Conservation (phyloP, 129 eudicot species). For the Lonicera japonica region DNA sequence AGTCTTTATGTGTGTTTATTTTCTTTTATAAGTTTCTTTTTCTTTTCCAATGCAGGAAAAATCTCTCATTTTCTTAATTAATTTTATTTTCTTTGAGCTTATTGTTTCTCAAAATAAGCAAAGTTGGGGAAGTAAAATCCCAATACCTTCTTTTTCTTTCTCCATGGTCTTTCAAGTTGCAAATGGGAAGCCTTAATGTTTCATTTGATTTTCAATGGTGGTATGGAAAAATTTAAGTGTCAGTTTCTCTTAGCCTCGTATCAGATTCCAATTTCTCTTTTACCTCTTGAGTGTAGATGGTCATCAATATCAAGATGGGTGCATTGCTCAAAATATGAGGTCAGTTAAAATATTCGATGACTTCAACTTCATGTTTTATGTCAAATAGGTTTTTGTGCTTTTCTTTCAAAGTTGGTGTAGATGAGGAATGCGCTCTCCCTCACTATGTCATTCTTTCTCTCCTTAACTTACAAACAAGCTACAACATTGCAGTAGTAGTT, state of each 20-base stretch:
- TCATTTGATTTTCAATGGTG: constrained; percentile 1
- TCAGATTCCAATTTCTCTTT: constrained; percentile 7
- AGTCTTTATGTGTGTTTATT: not conserved
- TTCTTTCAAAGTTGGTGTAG: not conserved
- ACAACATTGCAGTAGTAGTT: too few species aligned
- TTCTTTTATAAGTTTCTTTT: too few species aligned
- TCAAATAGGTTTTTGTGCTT: not conserved
- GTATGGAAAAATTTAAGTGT: not conserved
- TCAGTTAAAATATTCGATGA: constrained; percentile 20
- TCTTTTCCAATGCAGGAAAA: too few species aligned
- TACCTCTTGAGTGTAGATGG: constrained; percentile 50
- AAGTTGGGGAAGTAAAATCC: too few species aligned
- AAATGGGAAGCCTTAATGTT: not conserved
- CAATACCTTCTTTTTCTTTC: not conserved
- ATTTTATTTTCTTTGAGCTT: too few species aligned
- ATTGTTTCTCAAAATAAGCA: too few species aligned
- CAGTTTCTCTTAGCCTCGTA: not conserved
- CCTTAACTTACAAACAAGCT: too few species aligned
- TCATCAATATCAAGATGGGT: constrained; percentile 72
- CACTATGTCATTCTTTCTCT: too few species aligned
- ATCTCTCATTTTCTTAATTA: too few species aligned
- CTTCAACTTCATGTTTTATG: not conserved
- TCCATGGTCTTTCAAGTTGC: not conserved
- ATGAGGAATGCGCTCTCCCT: too few species aligned
- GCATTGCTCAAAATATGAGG: constrained; percentile 89